Conservation (phyloP, 2,329 filamentous ascomycete genomes). For the Nakataea oryzae region DNA sequence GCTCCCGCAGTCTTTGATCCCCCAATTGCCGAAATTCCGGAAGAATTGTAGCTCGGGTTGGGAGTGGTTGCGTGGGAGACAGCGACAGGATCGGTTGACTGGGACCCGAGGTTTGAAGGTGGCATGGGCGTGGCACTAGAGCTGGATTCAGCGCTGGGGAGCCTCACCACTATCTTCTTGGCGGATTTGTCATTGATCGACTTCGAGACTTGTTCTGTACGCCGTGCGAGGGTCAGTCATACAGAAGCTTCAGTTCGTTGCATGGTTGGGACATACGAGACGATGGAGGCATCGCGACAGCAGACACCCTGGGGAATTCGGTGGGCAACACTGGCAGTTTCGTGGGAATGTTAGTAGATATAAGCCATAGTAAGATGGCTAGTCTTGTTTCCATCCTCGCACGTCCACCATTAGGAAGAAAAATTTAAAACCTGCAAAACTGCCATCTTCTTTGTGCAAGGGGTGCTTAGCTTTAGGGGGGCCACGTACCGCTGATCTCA, state of each 20-base stretch:
- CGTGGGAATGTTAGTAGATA: background rate
- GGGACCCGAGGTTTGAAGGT: no score
- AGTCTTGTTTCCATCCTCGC: background rate
- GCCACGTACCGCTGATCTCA: background rate
- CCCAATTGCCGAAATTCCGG: background rate
- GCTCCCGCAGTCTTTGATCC: background rate
- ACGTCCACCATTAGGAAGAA: no score
- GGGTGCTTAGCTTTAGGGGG: background rate
- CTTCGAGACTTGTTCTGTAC: background rate
- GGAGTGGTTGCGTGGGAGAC: background rate
- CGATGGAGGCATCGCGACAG: background rate
- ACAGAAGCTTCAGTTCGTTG: background rate
- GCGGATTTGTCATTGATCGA: background rate
- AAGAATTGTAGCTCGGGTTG: background rate
- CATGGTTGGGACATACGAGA: background rate
- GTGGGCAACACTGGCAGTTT: background rate
- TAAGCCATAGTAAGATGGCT: background rate
- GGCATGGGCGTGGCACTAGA: no score
- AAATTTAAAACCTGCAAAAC: no score
- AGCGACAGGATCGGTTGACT: background rate
- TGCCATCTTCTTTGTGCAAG: no score
- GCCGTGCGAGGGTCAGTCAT: background rate
- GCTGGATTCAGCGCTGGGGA: background rate
- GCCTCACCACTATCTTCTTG: background rate
- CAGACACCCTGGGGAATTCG: background rate